Conservation (phyloP, 1,284 basidiomycete genomes). For the Prillingera fragicola region DNA sequence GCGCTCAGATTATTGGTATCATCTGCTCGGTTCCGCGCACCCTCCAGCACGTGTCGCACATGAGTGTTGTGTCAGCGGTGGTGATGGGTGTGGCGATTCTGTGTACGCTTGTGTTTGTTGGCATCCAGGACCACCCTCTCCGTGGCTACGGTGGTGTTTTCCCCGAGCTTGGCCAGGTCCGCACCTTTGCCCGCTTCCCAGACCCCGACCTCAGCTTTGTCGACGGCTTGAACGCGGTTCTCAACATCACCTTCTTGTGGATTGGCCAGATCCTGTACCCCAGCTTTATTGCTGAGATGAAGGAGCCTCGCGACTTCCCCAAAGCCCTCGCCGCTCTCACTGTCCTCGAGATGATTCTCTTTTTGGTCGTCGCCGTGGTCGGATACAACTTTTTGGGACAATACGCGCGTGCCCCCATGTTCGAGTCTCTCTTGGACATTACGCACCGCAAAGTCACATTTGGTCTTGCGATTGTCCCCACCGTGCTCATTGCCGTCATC, state of each 20-base stretch:
- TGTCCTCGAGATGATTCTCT: conserved; percentile 57
- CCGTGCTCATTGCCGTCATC: conserved; percentile 42
- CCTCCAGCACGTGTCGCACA: conserved; percentile 52
- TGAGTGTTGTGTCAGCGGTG: conserved; percentile 49
- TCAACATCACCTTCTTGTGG: conserved; percentile 57
- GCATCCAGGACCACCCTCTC: conserved; percentile 50
- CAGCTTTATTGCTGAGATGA: conserved; percentile 50
- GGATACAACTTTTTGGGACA: conserved; percentile 53
- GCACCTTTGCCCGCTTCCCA: conserved; percentile 34
- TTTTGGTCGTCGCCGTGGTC: conserved; percentile 58
- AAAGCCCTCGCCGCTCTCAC: conserved; percentile 52
- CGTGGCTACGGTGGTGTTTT: conserved; percentile 40
- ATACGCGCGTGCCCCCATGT: conserved; percentile 44
- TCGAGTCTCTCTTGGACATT: conserved; percentile 42
- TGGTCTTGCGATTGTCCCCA: conserved; percentile 41
- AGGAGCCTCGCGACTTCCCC: conserved; percentile 56
- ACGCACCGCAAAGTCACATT: conserved; percentile 54
- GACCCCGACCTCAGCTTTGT: conserved; percentile 55
- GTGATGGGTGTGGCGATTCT: conserved; percentile 59
- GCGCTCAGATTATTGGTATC: conserved; percentile 46
- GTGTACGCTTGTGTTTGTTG: conserved; percentile 55
- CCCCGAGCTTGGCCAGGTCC: conserved; percentile 33
- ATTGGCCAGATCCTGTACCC: conserved; percentile 57
- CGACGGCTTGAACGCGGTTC: conserved; percentile 50
- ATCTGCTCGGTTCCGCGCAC: conserved; percentile 55